Conservation (phyloP, 257 asterid genomes). For the Solanum commersonii region DNA sequence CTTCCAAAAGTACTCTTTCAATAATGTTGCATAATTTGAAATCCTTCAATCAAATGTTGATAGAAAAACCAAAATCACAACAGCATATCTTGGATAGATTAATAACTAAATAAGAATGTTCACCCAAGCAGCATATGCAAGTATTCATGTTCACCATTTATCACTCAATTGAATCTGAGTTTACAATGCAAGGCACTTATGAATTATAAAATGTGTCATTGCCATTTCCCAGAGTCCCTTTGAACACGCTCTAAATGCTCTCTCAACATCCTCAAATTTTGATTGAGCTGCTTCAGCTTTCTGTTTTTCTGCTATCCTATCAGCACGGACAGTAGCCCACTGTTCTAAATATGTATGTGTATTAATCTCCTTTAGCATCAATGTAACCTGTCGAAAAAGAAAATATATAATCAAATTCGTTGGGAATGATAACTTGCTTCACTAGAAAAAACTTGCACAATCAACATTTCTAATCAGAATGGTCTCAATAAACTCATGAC, state of each 20-base stretch:
- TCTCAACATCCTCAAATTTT: constrained; percentile 18
- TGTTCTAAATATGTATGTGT: constrained; percentile 14
- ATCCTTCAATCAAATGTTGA: too few species aligned
- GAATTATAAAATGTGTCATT: background rate
- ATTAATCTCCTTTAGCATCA: constrained; percentile 15
- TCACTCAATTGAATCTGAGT: too few species aligned
- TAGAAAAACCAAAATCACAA: background rate
- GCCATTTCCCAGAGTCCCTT: background rate
- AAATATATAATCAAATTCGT: background rate
- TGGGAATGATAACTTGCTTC: background rate
- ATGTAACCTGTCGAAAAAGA: constrained; percentile 7
- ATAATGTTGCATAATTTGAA: background rate
- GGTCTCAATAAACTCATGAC: background rate
- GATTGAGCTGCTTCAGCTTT: background rate
- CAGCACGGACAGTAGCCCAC: constrained; percentile 3
- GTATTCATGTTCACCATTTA: background rate
- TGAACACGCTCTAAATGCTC: constrained; percentile 13
- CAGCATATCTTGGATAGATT: background rate
- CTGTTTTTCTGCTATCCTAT: constrained; percentile 2
- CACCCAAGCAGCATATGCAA: background rate
- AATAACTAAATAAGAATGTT: background rate
- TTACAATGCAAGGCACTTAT: too few species aligned
- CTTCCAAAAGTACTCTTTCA: too few species aligned
- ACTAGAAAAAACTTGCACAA: background rate
- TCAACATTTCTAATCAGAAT: background rate